Evolutionary conservation across 2,329 filamentous ascomycete genomes (phyloP).

Genomic region (Myriosclerotinia scirpicola): DNA sequence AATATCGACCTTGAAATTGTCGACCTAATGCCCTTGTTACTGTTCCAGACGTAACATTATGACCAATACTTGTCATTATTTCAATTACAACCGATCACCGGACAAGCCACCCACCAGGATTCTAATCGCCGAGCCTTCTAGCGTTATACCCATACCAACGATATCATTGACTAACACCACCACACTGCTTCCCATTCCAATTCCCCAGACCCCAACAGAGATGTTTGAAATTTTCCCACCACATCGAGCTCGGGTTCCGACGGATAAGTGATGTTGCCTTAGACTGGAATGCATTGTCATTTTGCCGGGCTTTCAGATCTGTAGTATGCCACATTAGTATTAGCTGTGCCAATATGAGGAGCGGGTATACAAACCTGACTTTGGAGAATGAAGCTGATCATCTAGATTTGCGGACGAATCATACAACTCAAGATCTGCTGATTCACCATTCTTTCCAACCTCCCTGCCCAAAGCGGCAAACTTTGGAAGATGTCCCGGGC

Average conservation of each 20-base stretch:
- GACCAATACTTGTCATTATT: not conserved
- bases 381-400: not conserved
- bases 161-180: not conserved
- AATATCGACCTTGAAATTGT: not conserved
- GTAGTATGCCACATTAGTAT: not conserved
- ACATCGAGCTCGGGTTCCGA: not conserved
- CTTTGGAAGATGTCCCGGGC: not conserved
- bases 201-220: not conserved
- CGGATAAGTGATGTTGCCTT: not conserved
- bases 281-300: not conserved
- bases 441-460: not conserved
- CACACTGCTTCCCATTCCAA: not conserved
- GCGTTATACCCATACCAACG: not conserved
- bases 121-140: not conserved
- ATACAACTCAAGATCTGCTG: not conserved
- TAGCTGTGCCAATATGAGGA: not conserved
- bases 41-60: not conserved
- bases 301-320: not conserved
- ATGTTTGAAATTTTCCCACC: slow-evolving; percentile 7
- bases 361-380: not conserved
- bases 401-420: not conserved
- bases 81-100: not conserved
- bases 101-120: not conserved
- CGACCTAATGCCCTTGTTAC: not conserved
- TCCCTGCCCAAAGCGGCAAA: too few species aligned